Base-by-base conservation (phyloP, 306 rosid genomes). In the Pterocarpus santalinus region DNA sequence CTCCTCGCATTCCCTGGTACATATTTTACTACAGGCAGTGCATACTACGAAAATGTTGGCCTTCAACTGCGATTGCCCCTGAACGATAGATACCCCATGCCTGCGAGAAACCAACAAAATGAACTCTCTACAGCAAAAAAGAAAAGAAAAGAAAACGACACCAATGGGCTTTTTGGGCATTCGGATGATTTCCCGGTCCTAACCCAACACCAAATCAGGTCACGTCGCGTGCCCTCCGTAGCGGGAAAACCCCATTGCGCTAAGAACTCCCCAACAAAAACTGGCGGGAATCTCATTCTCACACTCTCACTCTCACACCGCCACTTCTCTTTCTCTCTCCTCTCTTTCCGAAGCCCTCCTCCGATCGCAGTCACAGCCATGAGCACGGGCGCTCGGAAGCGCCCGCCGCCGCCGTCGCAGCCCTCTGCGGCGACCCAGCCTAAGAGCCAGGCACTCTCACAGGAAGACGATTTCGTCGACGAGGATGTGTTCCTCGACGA, bases 401-500 rank as follows among this genome's bases (percentile, higher is more conserved):
- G 97, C 11, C 85, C 88, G 4, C 73, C 91, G 16, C 88, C 92
- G 32, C 77, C 89, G 44, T 76, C 81, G 17, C 72, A 82, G 30
- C 87, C 86, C 0, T 85, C 95, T 0, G 86, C 87, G 74, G 75
- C 82, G n/a, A 92, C 83, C 17, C 86, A 53, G 11, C 41, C 92
- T 0, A 87, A 90, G 88, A 84, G 63, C 82, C 96, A 81, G 8
- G 90, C 91, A 38, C n/a, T 68, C 2, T 71, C 92, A 0, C 88
- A 82, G 46, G 99, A 91, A 69, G 99, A 95, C 3, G 99, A 95
- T 5, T 93, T 93, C 78, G 65, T 89, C n/a, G 99, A 95, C 70
- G 99, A 95, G 74, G 99, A 95, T 56, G 90, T 95, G 47, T 95
- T 87, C 86, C 83, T 93, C 12, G 87, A 90, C 82, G 96, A 95